Base-by-base conservation (phyloP, 2,329 filamentous ascomycete species). In the Penicillium sumatraense region DNA sequence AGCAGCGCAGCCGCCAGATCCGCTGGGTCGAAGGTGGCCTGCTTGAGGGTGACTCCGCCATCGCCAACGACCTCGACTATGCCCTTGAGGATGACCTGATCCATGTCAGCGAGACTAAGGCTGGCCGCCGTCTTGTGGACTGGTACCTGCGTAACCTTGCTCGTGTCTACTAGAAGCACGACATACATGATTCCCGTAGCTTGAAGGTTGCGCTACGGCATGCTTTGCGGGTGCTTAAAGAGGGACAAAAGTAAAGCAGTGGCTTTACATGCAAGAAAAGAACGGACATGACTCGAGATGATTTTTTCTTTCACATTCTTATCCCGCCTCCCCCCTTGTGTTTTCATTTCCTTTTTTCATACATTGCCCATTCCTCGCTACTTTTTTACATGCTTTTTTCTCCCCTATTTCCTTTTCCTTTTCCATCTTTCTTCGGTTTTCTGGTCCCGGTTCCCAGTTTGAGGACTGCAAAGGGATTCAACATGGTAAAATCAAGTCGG, bases 71-170 rank as follows among this genome's bases (percentile, higher is more conserved):
- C 75, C 84, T 99, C 58, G 95, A 99, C 81, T 99, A 98, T 75
- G 95, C 95, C 62, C 86, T 99, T 80, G 90, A 98, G 80, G 91
- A 92, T 65, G 93, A 99, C 74, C 81, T 99, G 69, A 99, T 99
- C 75, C 95, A 99, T 79, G 95, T 99, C 67, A 97, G 93, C 56
- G 95, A 99, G 80, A 93, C 93, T 66, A 99, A 99, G 88, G 92
- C 97, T 57, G 95, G 95, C 72, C 86, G 95, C 69, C 96, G 95
- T 81, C 82, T 99, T 71, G 93, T 99, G 63, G 95, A 99, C 79
- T 99, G 95, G 95, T 99, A 99, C 78, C 86, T 99, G 73, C 89
- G 95, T 74, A 99, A 99, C 83, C 83, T 99, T 71, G 90, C 93
- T 58, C 89, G 95, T 75, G 96, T 93, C 56, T 99, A 99, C 82